A percentile compares a stretch with the other conserved stretches of the same genome.
Evolutionary conservation across 2,329 filamentous ascomycete species (phyloP).

Genomic region (Neoscytalidium dimidiatum): DNA sequence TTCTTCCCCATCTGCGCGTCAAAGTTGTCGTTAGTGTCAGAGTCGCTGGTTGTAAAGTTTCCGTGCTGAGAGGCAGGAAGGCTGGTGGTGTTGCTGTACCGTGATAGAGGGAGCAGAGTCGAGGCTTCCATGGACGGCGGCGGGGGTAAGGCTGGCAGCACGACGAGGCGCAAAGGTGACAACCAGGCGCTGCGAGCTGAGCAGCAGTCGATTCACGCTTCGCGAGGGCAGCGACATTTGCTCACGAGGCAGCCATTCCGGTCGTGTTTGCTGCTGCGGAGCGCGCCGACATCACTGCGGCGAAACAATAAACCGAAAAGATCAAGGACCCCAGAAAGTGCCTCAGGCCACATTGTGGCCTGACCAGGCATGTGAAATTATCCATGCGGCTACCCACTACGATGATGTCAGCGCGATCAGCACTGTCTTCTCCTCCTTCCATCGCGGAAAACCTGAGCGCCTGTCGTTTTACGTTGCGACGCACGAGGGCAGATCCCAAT

Average conservation of each 20-base stretch:
- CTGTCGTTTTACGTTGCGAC: constrained; percentile 12
- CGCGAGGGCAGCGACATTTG: not conserved
- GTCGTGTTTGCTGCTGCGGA: not conserved
- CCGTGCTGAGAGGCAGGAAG: not conserved
- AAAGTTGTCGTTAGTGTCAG: not conserved
- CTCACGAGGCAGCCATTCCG: not conserved
- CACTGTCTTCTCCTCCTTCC: not conserved
- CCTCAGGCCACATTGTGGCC: not conserved
- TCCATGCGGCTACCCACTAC: too few relatives aligned
- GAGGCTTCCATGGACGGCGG: constrained; percentile 11
- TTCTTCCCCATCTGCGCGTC: constrained; percentile 14
- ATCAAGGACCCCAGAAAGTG: not conserved
- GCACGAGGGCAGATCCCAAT: constrained; percentile 11
- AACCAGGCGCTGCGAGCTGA: not conserved
- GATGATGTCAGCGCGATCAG: constrained; percentile 13
- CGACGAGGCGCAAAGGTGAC: not conserved
- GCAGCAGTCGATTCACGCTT: not conserved
- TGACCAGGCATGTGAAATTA: not conserved
- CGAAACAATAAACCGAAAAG: not conserved
- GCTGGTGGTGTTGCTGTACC: constrained; percentile 3
- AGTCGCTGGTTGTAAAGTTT: not conserved
- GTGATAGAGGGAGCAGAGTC: not conserved
- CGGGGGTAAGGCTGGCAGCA: not conserved
- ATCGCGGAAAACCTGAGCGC: not conserved
- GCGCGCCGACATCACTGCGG: not conserved